Conservation (phyloP, 1,284 basidiomycete species). For the Fistulina hepatica region DNA sequence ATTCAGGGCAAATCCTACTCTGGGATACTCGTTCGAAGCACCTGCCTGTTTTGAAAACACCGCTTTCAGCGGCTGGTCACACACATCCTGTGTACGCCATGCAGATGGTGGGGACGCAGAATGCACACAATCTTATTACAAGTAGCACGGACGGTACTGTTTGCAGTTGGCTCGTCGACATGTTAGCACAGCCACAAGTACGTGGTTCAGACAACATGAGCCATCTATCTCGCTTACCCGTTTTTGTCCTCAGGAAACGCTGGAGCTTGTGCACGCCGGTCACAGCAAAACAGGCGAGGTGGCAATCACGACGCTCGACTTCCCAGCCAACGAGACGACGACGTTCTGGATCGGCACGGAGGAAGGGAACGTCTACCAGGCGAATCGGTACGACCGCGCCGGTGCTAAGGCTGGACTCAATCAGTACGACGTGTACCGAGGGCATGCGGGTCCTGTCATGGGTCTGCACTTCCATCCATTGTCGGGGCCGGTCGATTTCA, state of each 20-base stretch:
- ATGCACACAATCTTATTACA: conserved; percentile 94
- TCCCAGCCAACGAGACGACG: conserved; percentile 91
- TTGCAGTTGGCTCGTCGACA: conserved; percentile 96
- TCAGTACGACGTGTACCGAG: conserved; percentile 82
- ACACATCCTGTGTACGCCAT: conserved; percentile 98
- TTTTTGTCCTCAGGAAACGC: conserved; percentile 58
- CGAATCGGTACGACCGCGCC: conserved; percentile 92
- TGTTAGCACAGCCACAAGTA: conserved; percentile 94
- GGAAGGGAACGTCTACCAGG: conserved; percentile 93
- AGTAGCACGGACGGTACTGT: conserved; percentile 94
- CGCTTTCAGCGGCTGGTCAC: conserved; percentile 88
- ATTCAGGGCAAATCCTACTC: conserved; percentile 93
- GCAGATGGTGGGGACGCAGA: conserved; percentile 95
- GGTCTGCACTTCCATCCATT: conserved; percentile 92
- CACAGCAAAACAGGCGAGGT: conserved; percentile 96
- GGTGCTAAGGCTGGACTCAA: conserved; percentile 93
- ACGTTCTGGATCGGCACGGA: conserved; percentile 96
- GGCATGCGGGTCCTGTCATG: conserved; percentile 89
- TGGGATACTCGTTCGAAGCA: conserved; percentile 99
- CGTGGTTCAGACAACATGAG: conserved; percentile 11
- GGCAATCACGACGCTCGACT: conserved; percentile 84
- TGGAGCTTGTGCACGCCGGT: conserved; percentile 75
- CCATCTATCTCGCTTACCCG: conserved; percentile 8
- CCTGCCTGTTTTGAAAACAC: conserved; percentile 92
- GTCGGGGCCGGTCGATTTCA: conserved; percentile 85